Evolutionary conservation across 2,329 filamentous ascomycete genomes (phyloP).

Genomic region (Chaetothyriales sp.): DNA sequence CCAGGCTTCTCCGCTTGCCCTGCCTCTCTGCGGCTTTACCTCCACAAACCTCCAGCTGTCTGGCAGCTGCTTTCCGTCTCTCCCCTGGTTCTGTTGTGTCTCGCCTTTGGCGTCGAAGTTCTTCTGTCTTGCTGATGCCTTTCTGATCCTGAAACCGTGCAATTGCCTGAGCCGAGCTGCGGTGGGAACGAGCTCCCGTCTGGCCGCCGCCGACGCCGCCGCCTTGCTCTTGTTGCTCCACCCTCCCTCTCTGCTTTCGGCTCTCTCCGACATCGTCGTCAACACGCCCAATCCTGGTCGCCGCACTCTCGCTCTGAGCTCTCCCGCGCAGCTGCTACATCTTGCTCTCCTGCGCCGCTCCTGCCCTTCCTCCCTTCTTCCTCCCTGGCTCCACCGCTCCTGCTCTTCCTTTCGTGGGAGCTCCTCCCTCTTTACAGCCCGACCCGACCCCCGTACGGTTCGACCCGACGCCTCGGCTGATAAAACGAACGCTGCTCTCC

Average conservation of each 20-base stretch:
- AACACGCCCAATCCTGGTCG: background rate
- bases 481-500: slow-evolving; percentile 10
- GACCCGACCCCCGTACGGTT: background rate
- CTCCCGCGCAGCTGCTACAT: background rate
- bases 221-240: background rate
- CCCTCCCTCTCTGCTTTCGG: background rate
- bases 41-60: background rate
- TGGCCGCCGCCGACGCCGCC: background rate
- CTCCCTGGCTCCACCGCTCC: background rate
- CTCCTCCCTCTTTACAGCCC: slow-evolving; percentile 1
- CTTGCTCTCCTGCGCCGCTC: background rate
- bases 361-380: too few relatives aligned
- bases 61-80: background rate
- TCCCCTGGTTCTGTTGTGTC: background rate
- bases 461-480: slow-evolving; percentile 1
- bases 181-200: background rate
- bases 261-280: background rate
- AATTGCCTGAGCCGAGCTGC: background rate
- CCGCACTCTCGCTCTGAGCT: background rate
- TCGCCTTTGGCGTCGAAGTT: background rate
- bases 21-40: background rate
- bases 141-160: background rate
- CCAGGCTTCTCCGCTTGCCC: background rate
- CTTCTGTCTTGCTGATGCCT: background rate
- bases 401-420: background rate